These are phyloP conservation scores for Phaeophleospora eucalypticola DNA, from an alignment of 2,329 filamentous ascomycete genomes.

Conservation along the genomic window DNA sequence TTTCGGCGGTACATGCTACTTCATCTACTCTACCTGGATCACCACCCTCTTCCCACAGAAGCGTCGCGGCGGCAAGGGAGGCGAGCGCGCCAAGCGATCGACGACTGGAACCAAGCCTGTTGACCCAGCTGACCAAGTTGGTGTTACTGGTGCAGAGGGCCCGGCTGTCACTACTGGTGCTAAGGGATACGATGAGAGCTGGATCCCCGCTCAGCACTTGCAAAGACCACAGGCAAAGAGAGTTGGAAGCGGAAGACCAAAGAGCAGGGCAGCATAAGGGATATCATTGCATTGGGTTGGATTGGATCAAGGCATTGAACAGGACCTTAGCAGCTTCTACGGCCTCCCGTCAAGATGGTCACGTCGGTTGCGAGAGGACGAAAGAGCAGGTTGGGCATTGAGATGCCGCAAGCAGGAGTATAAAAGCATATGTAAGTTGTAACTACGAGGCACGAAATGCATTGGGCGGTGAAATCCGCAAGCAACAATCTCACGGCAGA, in stretches of 20 bases:
- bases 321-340: neutral
- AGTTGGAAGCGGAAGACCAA: slow-evolving; percentile 50
- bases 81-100: slow-evolving; percentile 62
- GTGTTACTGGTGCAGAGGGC: slow-evolving; percentile 66
- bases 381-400: neutral
- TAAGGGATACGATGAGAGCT: slow-evolving; percentile 83
- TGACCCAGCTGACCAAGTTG: slow-evolving; percentile 55
- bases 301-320: neutral
- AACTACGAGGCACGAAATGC: too few species aligned
- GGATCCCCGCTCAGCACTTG: slow-evolving; percentile 87
- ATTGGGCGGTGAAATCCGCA: too few species aligned
- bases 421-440: neutral
- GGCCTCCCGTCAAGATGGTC: neutral
- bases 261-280: slow-evolving; percentile 34
- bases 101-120: slow-evolving; percentile 63
- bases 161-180: slow-evolving; percentile 64
- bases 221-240: slow-evolving; percentile 71
- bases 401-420: neutral
- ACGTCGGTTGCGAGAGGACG: neutral
- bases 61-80: slow-evolving; percentile 53
- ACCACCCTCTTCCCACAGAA: slow-evolving; percentile 91
- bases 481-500: too few species aligned
- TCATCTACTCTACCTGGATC: slow-evolving; percentile 98
- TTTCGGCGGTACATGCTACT: slow-evolving; percentile 81
- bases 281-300: neutral